A percentile compares a stretch with the other conserved stretches of the same genome.
These are phyloP conservation scores for Mycocentrospora acerina DNA, from an alignment of 2,329 filamentous ascomycete species.

Conservation along the genomic window DNA sequence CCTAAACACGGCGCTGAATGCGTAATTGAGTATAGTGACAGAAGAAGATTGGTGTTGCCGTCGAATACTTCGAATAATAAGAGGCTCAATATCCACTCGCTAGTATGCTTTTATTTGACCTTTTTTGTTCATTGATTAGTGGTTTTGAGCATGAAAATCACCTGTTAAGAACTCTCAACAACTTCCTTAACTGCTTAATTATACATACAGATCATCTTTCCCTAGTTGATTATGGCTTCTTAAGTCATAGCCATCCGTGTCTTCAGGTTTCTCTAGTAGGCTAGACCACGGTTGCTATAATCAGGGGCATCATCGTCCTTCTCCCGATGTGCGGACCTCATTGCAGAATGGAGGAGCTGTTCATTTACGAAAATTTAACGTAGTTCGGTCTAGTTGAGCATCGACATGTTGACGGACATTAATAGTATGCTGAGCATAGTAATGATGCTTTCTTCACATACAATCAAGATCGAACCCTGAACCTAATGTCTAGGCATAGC, in stretches of 20 bases:
- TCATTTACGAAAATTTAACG: neutral
- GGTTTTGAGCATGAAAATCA: slow-evolving; percentile 2
- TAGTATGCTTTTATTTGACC: slow-evolving; percentile 2
- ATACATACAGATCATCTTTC: neutral
- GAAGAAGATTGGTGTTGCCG: slow-evolving; percentile 1
- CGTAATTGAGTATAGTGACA: slow-evolving; percentile 2
- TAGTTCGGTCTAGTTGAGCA: too few relatives aligned
- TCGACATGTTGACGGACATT: too few relatives aligned
- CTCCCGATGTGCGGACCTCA: neutral
- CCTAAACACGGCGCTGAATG: slow-evolving; percentile 5
- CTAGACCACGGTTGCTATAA: slow-evolving; percentile 6
- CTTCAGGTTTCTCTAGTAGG: slow-evolving; percentile 1
- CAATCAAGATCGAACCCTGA: too few relatives aligned
- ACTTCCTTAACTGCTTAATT: neutral
- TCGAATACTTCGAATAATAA: slow-evolving; percentile 4
- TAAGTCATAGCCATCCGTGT: slow-evolving; percentile 3
- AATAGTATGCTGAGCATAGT: too few relatives aligned
- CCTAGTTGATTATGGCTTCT: slow-evolving; percentile 4
- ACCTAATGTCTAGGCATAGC: too few relatives aligned
- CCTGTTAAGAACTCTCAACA: neutral
- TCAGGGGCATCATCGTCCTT: neutral
- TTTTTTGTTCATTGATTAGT: slow-evolving; percentile 4
- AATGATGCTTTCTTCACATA: too few relatives aligned
- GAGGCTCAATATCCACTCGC: slow-evolving; percentile 1
- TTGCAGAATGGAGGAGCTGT: neutral